These are phyloP conservation scores for Spergularia bocconei DNA, from an alignment of 148 eudicot genomes.

Conservation along the genomic window DNA sequence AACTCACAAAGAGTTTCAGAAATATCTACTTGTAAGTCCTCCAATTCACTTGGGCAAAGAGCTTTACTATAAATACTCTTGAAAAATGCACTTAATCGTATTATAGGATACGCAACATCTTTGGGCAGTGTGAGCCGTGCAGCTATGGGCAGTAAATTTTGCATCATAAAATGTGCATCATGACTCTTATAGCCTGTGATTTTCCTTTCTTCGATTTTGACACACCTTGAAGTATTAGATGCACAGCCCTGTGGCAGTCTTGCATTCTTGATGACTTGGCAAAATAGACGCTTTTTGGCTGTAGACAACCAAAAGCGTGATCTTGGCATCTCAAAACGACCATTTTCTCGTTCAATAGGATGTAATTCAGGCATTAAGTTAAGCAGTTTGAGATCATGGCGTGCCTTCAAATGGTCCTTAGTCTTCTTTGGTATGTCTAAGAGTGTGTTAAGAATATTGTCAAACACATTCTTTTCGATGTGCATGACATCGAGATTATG, in stretches of 20 bases:
- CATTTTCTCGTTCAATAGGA: background rate
- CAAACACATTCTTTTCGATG: no score
- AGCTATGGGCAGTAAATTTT: conserved; percentile 10
- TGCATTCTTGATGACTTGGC: background rate
- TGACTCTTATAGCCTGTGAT: background rate
- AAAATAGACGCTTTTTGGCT: background rate
- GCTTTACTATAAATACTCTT: background rate
- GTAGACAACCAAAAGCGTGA: background rate
- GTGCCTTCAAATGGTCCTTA: background rate
- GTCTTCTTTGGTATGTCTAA: background rate
- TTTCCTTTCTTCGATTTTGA: background rate
- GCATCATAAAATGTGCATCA: conserved; percentile 4
- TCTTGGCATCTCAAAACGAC: no score
- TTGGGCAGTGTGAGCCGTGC: background rate
- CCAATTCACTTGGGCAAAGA: background rate
- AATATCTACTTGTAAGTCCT: background rate
- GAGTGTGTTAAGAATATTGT: background rate
- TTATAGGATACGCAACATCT: conserved; percentile 2
- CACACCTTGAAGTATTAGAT: background rate
- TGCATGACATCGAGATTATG: no score
- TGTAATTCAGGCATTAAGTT: background rate
- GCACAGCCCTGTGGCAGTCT: conserved; percentile 7
- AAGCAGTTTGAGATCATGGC: background rate
- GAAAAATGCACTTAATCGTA: background rate
- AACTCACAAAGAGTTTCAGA: background rate